Evolutionary conservation across 495 filamentous ascomycete species (phyloP).

Genomic region (Chaetomium cochliodes): DNA sequence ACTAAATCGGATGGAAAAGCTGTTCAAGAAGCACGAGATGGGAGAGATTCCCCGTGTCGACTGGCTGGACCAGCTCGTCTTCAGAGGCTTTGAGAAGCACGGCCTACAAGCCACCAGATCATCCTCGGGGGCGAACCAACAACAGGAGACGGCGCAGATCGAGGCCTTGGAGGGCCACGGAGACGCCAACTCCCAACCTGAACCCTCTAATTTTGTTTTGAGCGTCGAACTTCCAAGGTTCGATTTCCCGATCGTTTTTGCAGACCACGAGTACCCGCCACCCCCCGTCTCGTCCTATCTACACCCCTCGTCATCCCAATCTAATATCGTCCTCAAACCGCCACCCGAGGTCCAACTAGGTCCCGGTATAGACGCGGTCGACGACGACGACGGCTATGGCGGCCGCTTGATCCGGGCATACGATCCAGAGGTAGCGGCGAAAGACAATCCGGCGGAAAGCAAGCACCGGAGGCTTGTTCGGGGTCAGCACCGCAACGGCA

Average conservation of each 20-base stretch:
- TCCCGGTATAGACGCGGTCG: slow-evolving; percentile 70
- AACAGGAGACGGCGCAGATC: slow-evolving; percentile 29
- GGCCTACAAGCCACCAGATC: slow-evolving; percentile 55
- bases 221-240: slow-evolving; percentile 92
- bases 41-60: slow-evolving; percentile 87
- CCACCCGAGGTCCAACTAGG: slow-evolving; percentile 80
- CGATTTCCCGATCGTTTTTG: slow-evolving; percentile 93
- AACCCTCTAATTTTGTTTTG: slow-evolving; percentile 60
- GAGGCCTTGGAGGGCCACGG: slow-evolving; percentile 28
- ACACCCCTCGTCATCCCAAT: slow-evolving; percentile 59
- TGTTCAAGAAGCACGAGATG: slow-evolving; percentile 98
- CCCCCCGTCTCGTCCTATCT: slow-evolving; percentile 73
- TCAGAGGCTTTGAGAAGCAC: slow-evolving; percentile 77
- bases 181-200: slow-evolving; percentile 51
- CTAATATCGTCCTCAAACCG: slow-evolving; percentile 69
- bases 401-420: slow-evolving; percentile 77
- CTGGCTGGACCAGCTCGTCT: slow-evolving; percentile 93
- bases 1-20: slow-evolving; percentile 74
- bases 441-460: slow-evolving; percentile 90
- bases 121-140: slow-evolving; percentile 40
- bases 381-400: slow-evolving; percentile 52
- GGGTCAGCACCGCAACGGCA: slow-evolving; percentile 82
- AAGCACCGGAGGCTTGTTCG: slow-evolving; percentile 91
- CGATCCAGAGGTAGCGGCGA: slow-evolving; percentile 84
- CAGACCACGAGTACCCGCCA: slow-evolving; percentile 86